Conservation (phyloP, 257 asterid species). For the Salvia miltiorrhiza region DNA sequence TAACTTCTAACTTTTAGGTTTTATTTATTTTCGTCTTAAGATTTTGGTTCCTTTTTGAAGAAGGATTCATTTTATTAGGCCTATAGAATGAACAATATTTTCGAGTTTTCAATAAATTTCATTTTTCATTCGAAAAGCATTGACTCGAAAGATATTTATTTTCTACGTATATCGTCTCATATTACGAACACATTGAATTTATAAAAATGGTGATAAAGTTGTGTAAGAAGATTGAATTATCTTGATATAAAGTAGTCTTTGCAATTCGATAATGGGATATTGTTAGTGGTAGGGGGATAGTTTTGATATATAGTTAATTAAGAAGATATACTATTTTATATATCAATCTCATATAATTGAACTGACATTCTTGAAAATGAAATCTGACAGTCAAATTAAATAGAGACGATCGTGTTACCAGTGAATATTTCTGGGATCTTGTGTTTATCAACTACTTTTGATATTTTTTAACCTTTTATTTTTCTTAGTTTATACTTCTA, state of each 20-base stretch:
- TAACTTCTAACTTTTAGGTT: no score
- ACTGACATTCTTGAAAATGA: conserved; percentile 13
- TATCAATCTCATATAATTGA: background rate
- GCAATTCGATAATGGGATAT: background rate
- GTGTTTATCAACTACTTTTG: background rate
- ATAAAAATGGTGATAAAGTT: background rate
- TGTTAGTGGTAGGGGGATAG: background rate
- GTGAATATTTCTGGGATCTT: background rate
- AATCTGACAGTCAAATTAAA: background rate
- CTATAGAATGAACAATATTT: no score
- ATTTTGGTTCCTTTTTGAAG: no score
- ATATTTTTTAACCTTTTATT: background rate
- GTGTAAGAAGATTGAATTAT: background rate
- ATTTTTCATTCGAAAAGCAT: no score
- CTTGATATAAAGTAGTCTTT: conserved; percentile 11
- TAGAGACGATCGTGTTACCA: background rate
- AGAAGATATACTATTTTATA: conserved; percentile 18
- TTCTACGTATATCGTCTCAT: no score
- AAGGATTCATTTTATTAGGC: no score
- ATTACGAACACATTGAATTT: background rate
- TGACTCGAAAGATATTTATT: no score
- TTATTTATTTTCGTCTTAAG: no score
- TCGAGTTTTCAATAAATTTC: no score
- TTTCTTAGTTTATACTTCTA: background rate
- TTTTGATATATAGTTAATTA: conserved; percentile 17